Evolutionary conservation across 2,329 filamentous ascomycete genomes (phyloP).

Genomic region (Phaeosphaeria sp.): DNA sequence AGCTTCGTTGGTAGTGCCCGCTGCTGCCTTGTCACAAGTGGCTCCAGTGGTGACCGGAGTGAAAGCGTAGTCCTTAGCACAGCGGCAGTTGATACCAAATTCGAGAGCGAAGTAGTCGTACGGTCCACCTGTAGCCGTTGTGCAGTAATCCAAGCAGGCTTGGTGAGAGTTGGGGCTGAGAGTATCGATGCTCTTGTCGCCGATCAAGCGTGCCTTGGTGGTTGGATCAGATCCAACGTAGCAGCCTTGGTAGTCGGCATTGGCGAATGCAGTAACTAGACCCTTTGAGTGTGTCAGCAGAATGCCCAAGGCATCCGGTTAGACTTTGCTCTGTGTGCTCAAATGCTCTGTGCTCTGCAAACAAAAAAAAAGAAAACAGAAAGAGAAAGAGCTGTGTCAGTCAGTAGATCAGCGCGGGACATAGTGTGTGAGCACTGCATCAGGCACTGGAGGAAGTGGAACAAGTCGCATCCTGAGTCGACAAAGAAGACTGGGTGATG

Average conservation of each 20-base stretch:
- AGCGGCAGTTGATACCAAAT: constrained; percentile 2
- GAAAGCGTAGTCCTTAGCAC: neutral
- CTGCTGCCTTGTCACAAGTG: neutral
- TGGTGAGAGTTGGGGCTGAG: neutral
- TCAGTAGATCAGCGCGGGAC: neutral
- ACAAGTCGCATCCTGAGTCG: neutral
- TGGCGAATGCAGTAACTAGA: neutral
- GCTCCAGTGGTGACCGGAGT: neutral
- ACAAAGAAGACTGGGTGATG: constrained; percentile 4
- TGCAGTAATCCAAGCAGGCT: neutral
- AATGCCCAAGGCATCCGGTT: constrained; percentile 5
- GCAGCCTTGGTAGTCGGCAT: constrained; percentile 1
- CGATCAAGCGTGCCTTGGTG: neutral
- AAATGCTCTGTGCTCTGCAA: constrained; percentile 5
- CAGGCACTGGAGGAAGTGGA: neutral
- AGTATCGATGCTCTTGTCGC: neutral
- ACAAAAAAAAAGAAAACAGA: neutral
- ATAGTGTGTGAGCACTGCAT: neutral
- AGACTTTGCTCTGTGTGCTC: constrained; percentile 6
- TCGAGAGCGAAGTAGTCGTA: constrained; percentile 1
- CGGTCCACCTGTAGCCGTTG: neutral
- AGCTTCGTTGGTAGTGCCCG: neutral
- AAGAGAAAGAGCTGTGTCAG: neutral
- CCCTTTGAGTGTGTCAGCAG: constrained; percentile 1
- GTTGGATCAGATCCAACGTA: neutral